Percentiles rank a stretch among this genome's conserved stretches.
Conservation (phyloP, 2,329 filamentous ascomycete species). For the Microcyclospora tardicrescens region DNA sequence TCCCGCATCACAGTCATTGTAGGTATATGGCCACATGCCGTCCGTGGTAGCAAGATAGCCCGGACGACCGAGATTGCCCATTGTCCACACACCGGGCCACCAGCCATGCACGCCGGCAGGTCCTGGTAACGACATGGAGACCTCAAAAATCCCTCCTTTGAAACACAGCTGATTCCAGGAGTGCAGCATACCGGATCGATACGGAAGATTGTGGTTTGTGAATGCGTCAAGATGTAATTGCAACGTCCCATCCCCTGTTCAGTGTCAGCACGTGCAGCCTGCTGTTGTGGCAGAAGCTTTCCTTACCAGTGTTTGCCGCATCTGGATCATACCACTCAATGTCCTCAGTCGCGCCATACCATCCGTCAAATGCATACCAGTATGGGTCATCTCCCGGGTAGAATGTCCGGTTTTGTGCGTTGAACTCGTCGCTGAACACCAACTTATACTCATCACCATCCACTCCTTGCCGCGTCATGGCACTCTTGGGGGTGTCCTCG, state of each 20-base stretch:
- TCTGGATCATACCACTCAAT: constrained; percentile 41
- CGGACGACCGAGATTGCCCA: constrained; percentile 42
- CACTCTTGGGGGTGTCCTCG: constrained; percentile 36
- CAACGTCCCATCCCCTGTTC: constrained; percentile 29
- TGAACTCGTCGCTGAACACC: constrained; percentile 47
- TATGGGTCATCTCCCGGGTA: constrained; percentile 46
- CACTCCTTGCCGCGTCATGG: constrained; percentile 33
- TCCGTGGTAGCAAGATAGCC: constrained; percentile 41
- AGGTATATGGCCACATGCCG: constrained; percentile 44
- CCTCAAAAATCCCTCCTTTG: constrained; percentile 41
- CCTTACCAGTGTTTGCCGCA: constrained; percentile 34
- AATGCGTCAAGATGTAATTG: constrained; percentile 35
- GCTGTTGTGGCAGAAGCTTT: constrained; percentile 34
- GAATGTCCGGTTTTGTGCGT: constrained; percentile 39
- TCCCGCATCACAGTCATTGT: constrained; percentile 35
- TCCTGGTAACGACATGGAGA: constrained; percentile 40
- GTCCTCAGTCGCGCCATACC: constrained; percentile 42
- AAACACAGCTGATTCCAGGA: constrained; percentile 44
- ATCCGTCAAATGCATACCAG: constrained; percentile 40
- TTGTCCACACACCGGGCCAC: constrained; percentile 43
- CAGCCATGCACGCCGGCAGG: constrained; percentile 36
- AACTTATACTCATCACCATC: constrained; percentile 35
- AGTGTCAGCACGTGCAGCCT: constrained; percentile 42
- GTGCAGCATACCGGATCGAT: constrained; percentile 40
- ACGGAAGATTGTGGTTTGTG: constrained; percentile 33